Evolutionary conservation across 371 early-diverging fungal genomes (phyloP).

Genomic region (Coemansia sp.): DNA sequence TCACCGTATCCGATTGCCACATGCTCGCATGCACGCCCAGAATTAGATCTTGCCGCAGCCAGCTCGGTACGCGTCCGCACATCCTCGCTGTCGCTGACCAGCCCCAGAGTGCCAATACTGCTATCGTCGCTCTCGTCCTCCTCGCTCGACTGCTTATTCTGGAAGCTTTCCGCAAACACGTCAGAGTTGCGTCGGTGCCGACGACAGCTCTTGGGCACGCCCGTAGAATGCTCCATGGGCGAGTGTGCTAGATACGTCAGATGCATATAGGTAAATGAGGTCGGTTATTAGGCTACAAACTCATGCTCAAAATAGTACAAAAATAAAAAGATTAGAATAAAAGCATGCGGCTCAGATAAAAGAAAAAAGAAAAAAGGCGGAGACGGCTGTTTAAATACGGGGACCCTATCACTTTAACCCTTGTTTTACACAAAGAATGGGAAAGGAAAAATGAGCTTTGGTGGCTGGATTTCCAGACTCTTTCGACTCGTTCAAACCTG

Average conservation of each 20-base stretch:
- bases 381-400: not conserved
- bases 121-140: not conserved
- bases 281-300: not conserved
- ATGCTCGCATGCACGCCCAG: slow-evolving; percentile 6
- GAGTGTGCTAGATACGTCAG: slow-evolving; percentile 5
- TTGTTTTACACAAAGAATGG: not conserved
- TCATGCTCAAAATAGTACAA: not conserved
- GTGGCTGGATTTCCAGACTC: slow-evolving; percentile 3
- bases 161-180: slow-evolving; percentile 18
- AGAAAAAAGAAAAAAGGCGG: not conserved
- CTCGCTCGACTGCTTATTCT: slow-evolving; percentile 11
- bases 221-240: slow-evolving; percentile 5
- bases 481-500: not conserved
- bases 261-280: not conserved
- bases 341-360: not conserved
- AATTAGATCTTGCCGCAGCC: not conserved
- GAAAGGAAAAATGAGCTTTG: not conserved
- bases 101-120: not conserved
- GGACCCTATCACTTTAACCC: not conserved
- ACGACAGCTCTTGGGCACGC: slow-evolving; percentile 17
- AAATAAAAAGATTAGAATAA: not conserved
- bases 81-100: slow-evolving; percentile 22
- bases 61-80: not conserved
- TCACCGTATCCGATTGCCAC: slow-evolving; percentile 15
- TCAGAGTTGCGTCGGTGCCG: slow-evolving; percentile 38